Evolutionary conservation across 345 rosid species (phyloP).

Genomic region (Aegle marmelos): DNA sequence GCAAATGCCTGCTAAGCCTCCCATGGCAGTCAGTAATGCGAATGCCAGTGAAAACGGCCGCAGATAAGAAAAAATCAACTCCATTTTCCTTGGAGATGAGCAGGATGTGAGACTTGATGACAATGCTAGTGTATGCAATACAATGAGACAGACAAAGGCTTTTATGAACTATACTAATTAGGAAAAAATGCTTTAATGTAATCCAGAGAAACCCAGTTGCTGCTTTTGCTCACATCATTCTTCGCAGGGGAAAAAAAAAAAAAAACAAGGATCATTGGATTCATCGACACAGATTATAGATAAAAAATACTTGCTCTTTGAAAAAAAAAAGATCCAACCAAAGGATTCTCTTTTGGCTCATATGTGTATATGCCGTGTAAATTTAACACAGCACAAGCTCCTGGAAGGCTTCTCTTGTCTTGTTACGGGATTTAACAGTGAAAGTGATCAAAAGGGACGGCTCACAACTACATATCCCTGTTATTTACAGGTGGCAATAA

Average conservation of each 20-base stretch:
- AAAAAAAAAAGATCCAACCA: not conserved
- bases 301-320: not conserved
- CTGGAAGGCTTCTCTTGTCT: not conserved
- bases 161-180: not conserved
- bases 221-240: not conserved
- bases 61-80: not conserved
- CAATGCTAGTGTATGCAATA: not conserved
- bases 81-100: slow-evolving; percentile 15
- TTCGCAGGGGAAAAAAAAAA: not conserved
- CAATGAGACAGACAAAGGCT: slow-evolving; percentile 1
- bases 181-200: slow-evolving; percentile 1
- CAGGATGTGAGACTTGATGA: not conserved
- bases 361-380: not conserved
- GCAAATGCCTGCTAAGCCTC: slow-evolving; percentile 38
- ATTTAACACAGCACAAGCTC: not conserved
- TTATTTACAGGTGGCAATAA: too few species aligned
- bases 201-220: not conserved
- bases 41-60: slow-evolving; percentile 12
- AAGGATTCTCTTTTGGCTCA: slow-evolving; percentile 1
- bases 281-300: not conserved
- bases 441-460: not conserved
- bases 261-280: slow-evolving; percentile 26
- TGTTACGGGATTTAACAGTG: not conserved
- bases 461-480: too few species aligned
- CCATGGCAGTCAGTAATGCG: slow-evolving; percentile 13